Evolutionary conservation across 139 green algal genomes (phyloP).

Genomic region (Nannochloris sp.): DNA sequence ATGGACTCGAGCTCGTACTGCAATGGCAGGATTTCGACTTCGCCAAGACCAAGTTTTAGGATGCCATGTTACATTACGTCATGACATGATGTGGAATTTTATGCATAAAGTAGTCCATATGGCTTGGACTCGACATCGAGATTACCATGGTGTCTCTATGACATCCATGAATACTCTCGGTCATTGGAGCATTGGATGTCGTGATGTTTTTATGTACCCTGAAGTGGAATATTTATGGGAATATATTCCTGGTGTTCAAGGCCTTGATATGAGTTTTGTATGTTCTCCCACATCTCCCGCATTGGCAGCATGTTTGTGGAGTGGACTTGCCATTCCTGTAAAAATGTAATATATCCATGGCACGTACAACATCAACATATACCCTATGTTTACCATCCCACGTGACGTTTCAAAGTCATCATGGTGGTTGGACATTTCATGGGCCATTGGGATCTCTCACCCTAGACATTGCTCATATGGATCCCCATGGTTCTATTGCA

Average conservation of each 20-base stretch:
- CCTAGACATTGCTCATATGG: constrained; percentile 2
- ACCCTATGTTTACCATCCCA: neutral
- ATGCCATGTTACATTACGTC: neutral
- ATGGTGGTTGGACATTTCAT: neutral
- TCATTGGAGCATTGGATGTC: constrained; percentile 7
- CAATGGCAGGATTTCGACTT: neutral
- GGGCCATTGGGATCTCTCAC: neutral
- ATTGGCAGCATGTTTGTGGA: neutral
- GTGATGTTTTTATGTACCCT: constrained; percentile 22
- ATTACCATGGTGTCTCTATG: neutral
- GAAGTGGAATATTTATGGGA: constrained; percentile 31
- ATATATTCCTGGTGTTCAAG: constrained; percentile 14
- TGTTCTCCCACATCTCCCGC: neutral
- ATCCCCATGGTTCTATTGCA: neutral
- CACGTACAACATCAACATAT: neutral
- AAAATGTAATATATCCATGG: neutral
- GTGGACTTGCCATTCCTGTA: neutral
- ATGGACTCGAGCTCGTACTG: neutral
- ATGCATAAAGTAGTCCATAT: neutral
- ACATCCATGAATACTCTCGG: neutral
- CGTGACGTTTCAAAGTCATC: too few relatives aligned
- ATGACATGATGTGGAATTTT: neutral
- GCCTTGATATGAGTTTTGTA: constrained; percentile 12
- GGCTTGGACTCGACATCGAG: neutral
- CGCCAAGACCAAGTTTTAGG: neutral